Percentiles rank a stretch among this genome's conserved stretches.
Conservation (phyloP, 345 rosid species). For the Stellera chamaejasme region DNA sequence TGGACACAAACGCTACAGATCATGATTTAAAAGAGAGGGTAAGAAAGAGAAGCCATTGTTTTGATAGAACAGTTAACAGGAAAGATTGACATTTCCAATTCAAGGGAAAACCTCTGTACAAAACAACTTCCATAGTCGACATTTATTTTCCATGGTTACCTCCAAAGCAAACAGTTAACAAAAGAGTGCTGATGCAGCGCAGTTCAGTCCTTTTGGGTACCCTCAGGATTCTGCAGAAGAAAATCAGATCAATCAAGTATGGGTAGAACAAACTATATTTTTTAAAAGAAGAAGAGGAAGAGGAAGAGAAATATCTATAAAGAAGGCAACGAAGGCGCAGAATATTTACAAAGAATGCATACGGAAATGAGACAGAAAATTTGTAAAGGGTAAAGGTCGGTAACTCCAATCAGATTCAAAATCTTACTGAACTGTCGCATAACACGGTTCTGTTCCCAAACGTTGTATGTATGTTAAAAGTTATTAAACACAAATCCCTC, state of each 20-base stretch:
- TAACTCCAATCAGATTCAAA: too few species aligned
- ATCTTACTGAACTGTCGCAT: too few species aligned
- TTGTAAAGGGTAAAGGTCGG: too few species aligned
- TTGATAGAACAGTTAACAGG: too few species aligned
- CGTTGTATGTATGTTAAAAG: too few species aligned
- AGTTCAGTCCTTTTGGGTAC: conserved; percentile 12
- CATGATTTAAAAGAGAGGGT: too few species aligned
- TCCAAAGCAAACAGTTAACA: background rate
- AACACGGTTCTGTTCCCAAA: too few species aligned
- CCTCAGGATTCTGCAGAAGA: conserved; percentile 17
- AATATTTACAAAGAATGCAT: background rate
- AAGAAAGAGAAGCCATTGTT: too few species aligned
- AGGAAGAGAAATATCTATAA: background rate
- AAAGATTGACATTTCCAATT: too few species aligned
- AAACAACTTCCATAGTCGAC: background rate
- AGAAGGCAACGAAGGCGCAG: background rate
- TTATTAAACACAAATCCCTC: too few species aligned
- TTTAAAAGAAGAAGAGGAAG: background rate
- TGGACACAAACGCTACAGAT: too few species aligned
- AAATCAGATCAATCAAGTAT: background rate
- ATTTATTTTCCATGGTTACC: conserved; percentile 12
- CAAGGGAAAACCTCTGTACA: too few species aligned
- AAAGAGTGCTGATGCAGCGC: background rate
- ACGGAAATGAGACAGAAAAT: background rate
- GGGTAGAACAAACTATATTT: background rate